phyloP scores from a whole-genome alignment of 305 asterid genomes.

The Solanum hybrid region DNA sequence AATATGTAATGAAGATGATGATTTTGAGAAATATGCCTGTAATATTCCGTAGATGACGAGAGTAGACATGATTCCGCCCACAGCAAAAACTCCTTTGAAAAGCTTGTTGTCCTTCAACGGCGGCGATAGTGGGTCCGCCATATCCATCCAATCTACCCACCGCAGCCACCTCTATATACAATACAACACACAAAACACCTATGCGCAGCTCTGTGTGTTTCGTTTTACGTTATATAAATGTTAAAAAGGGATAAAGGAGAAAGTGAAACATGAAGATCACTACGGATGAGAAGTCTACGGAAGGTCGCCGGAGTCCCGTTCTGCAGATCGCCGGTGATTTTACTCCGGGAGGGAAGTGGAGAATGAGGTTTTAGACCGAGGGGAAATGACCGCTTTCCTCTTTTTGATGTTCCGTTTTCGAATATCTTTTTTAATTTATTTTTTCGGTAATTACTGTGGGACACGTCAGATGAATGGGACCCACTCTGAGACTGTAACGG shows the following conservation, averaged over 20 bases:
- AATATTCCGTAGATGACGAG: conserved; percentile 77
- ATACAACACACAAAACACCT: background rate
- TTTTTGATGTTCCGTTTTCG: background rate
- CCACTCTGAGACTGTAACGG: background rate
- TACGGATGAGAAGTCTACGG: background rate
- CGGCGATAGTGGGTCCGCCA: conserved; percentile 52
- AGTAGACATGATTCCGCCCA: conserved; percentile 85
- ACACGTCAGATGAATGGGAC: background rate
- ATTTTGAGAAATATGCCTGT: conserved; percentile 37
- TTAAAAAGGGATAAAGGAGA: background rate
- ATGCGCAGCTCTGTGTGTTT: background rate
- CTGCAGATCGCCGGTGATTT: background rate
- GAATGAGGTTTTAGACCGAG: background rate
- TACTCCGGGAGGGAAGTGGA: background rate
- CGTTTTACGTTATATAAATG: background rate
- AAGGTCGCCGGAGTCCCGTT: background rate
- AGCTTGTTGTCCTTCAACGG: conserved; percentile 49
- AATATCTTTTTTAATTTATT: background rate
- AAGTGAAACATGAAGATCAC: background rate
- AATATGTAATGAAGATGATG: background rate
- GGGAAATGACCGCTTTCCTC: background rate
- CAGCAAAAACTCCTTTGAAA: conserved; percentile 57
- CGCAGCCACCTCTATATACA: background rate
- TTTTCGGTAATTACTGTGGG: background rate
- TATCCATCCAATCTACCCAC: conserved; percentile 28